These are phyloP conservation scores for Angomonas deanei DNA, from an alignment of 208 protist genomes.

Conservation along the genomic window DNA sequence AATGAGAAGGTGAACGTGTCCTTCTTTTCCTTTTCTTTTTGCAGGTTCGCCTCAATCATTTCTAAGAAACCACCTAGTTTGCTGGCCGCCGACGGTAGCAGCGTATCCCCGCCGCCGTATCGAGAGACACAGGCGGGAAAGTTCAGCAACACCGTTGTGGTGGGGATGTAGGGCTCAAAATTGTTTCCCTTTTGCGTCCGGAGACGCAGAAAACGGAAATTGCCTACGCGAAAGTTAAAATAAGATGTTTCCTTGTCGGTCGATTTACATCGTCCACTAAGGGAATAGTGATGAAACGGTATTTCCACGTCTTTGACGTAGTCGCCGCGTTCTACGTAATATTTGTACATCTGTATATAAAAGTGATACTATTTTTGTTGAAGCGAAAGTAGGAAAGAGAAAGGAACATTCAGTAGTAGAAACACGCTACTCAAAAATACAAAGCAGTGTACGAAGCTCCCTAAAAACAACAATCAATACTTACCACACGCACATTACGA, in stretches of 20 bases:
- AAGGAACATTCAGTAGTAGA: too few relatives aligned
- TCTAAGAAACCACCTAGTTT: constrained; percentile 27
- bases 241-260: neutral
- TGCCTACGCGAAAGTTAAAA: constrained; percentile 18
- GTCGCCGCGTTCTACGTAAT: neutral
- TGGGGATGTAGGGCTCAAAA: constrained; percentile 73
- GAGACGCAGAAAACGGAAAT: constrained; percentile 51
- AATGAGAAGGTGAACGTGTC: constrained; percentile 19
- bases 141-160: constrained; percentile 48
- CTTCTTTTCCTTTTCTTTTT: constrained; percentile 1
- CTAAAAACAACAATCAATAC: too few relatives aligned
- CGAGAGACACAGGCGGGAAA: constrained; percentile 34
- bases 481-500: too few relatives aligned
- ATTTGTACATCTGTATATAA: constrained; percentile 8
- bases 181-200: constrained; percentile 62
- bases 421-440: too few relatives aligned
- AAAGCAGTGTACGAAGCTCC: too few relatives aligned
- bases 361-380: neutral
- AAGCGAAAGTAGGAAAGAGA: too few relatives aligned
- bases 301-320: neutral
- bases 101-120: neutral
- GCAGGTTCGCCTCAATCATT: neutral
- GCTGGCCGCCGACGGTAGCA: constrained; percentile 15
- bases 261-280: neutral
- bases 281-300: neutral